phyloP scores from a whole-genome alignment of 805 yeast genomes.

The Candida taoyuanica region DNA sequence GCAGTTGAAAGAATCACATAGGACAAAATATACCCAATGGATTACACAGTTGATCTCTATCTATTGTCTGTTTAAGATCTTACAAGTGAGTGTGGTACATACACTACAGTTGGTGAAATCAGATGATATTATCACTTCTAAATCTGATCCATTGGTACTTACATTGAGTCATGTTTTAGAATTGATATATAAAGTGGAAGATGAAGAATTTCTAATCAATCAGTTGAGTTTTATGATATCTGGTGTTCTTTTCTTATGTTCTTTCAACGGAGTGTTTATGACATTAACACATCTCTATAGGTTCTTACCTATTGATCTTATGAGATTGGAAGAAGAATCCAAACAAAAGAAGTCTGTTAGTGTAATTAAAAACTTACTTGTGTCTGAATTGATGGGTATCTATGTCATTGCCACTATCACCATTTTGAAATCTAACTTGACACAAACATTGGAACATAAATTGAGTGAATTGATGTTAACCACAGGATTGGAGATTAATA shows the following conservation, averaged over 20 bases:
- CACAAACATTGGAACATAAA: slow-evolving; percentile 30
- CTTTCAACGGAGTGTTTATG: slow-evolving; percentile 58
- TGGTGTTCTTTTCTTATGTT: slow-evolving; percentile 53
- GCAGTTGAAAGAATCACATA: too few species aligned
- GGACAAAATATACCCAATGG: too few species aligned
- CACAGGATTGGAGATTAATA: slow-evolving; percentile 14
- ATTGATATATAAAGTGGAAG: slow-evolving; percentile 30
- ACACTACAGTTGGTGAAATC: slow-evolving; percentile 24
- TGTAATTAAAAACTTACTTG: slow-evolving; percentile 34
- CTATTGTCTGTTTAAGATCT: slow-evolving; percentile 34
- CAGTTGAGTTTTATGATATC: slow-evolving; percentile 47
- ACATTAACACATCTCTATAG: slow-evolving; percentile 52
- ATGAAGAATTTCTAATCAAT: slow-evolving; percentile 33
- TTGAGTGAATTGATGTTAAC: slow-evolving; percentile 30
- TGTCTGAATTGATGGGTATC: slow-evolving; percentile 35
- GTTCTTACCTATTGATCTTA: slow-evolving; percentile 33
- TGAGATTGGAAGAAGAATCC: slow-evolving; percentile 15
- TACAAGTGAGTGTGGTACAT: slow-evolving; percentile 28
- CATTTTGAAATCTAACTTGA: slow-evolving; percentile 36
- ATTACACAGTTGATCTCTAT: slow-evolving; percentile 21
- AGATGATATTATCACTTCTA: slow-evolving; percentile 9
- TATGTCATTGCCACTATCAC: slow-evolving; percentile 37
- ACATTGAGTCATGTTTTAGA: slow-evolving; percentile 33
- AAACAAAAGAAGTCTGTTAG: slow-evolving; percentile 32
- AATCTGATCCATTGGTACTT: slow-evolving; percentile 35